Percentiles rank a stretch among this genome's conserved stretches.
Evolutionary conservation across 2,329 filamentous ascomycete genomes (phyloP).

Genomic region (Colletotrichum tofieldiae): DNA sequence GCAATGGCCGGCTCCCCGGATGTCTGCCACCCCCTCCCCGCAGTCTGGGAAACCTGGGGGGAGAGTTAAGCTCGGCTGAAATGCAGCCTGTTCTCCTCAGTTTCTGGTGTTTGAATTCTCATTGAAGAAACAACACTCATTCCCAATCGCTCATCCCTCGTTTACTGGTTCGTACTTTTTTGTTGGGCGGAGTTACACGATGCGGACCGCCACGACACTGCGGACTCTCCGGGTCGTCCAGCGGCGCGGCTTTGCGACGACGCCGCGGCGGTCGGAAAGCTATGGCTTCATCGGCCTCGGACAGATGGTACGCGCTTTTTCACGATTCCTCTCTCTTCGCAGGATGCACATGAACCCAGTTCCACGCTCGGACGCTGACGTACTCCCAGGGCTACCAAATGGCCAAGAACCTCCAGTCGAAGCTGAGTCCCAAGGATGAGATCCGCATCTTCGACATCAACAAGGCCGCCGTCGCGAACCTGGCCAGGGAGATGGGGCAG

Average conservation of each 20-base stretch:
- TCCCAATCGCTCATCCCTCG: background rate
- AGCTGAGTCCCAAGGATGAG: slow-evolving; percentile 66
- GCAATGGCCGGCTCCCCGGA: slow-evolving; percentile 56
- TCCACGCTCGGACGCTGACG: background rate
- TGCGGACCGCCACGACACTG: slow-evolving; percentile 29
- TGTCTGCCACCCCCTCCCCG: slow-evolving; percentile 22
- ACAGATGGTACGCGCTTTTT: slow-evolving; percentile 67
- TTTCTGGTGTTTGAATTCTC: too few relatives aligned
- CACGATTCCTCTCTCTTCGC: background rate
- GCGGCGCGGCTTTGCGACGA: slow-evolving; percentile 66
- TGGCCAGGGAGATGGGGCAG: slow-evolving; percentile 64
- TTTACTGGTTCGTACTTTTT: background rate
- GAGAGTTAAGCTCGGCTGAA: slow-evolving; percentile 23
- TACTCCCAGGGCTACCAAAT: slow-evolving; percentile 70
- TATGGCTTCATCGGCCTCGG: slow-evolving; percentile 75
- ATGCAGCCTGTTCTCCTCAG: slow-evolving; percentile 10
- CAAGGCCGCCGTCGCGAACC: slow-evolving; percentile 60
- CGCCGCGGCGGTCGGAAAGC: slow-evolving; percentile 63
- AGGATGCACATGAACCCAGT: too few relatives aligned
- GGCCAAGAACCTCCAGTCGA: slow-evolving; percentile 74
- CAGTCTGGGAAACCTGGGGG: slow-evolving; percentile 20
- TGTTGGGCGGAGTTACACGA: slow-evolving; percentile 6
- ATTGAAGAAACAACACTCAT: background rate
- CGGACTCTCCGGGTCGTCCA: slow-evolving; percentile 53
- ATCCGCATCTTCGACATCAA: slow-evolving; percentile 73